phyloP scores from a whole-genome alignment of 1,284 basidiomycete species.

The Pseudozyma thailandica region DNA sequence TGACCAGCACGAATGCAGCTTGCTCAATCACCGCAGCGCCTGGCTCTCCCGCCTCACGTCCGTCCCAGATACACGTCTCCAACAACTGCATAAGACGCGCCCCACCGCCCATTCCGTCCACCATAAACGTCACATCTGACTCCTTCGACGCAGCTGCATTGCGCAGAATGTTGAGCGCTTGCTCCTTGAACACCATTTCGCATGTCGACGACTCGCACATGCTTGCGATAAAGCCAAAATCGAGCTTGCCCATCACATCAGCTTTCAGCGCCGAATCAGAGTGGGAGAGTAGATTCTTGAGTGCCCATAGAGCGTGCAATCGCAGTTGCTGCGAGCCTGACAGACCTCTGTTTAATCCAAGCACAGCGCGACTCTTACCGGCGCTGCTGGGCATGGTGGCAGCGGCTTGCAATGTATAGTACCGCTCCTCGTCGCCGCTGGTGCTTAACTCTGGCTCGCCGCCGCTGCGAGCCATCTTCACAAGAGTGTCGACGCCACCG shows the following conservation, averaged over 20 bases:
- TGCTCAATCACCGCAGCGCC: constrained; percentile 55
- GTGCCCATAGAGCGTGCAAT: constrained; percentile 61
- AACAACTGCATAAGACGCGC: constrained; percentile 46
- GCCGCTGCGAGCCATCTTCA: constrained; percentile 35
- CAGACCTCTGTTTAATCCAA: background rate
- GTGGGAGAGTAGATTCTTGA: constrained; percentile 62
- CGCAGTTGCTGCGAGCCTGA: constrained; percentile 42
- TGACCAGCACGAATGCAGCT: constrained; percentile 57
- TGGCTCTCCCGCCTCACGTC: constrained; percentile 30
- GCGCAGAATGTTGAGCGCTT: constrained; percentile 62
- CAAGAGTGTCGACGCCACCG: constrained; percentile 50
- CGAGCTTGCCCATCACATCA: constrained; percentile 43
- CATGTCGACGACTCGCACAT: constrained; percentile 17
- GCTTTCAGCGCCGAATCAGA: constrained; percentile 43
- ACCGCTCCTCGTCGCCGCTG: constrained; percentile 16
- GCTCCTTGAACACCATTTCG: constrained; percentile 52
- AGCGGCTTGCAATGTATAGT: constrained; percentile 16
- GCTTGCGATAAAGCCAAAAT: constrained; percentile 24
- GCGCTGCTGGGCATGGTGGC: constrained; percentile 17
- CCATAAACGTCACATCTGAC: constrained; percentile 51
- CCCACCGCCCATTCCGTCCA: constrained; percentile 49
- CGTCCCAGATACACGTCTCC: constrained; percentile 55
- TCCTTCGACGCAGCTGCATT: constrained; percentile 51
- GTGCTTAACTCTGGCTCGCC: background rate
- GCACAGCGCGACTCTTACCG: background rate